Evolutionary conservation across 139 green algal genomes (phyloP).

Genomic region (Picochlorum sp.): DNA sequence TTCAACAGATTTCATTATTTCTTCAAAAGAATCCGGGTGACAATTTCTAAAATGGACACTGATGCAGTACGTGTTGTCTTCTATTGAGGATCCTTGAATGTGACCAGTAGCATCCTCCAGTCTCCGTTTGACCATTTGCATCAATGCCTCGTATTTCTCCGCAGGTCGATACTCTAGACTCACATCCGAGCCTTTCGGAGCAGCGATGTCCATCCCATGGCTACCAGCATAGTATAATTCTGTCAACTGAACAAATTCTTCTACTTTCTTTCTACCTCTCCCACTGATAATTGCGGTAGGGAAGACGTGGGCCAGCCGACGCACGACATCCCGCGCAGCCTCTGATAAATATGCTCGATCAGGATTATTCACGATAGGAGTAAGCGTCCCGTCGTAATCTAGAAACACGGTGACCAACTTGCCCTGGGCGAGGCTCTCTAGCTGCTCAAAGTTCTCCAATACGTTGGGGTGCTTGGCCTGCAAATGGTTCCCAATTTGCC

Average conservation of each 20-base stretch:
- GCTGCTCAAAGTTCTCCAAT: conserved; percentile 43
- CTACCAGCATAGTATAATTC: conserved; percentile 96
- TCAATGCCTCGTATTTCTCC: conserved; percentile 69
- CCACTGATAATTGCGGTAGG: conserved; percentile 93
- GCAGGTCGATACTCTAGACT: conserved; percentile 63
- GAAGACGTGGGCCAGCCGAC: conserved; percentile 66
- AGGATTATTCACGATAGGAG: conserved; percentile 91
- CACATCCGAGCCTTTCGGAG: conserved; percentile 30
- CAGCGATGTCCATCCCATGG: conserved; percentile 94
- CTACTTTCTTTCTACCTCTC: conserved; percentile 79
- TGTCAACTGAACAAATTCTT: conserved; percentile 83
- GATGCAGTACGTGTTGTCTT: conserved; percentile 97
- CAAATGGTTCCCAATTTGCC: neutral
- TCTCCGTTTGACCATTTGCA: conserved; percentile 58
- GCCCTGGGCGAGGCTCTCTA: conserved; percentile 35
- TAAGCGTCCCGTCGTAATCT: conserved; percentile 97
- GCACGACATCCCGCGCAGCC: conserved; percentile 71
- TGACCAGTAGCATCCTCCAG: conserved; percentile 33
- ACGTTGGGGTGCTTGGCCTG: conserved; percentile 60
- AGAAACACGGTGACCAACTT: conserved; percentile 89
- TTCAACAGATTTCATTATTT: conserved; percentile 52
- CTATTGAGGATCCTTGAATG: conserved; percentile 74
- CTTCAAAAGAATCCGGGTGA: conserved; percentile 40
- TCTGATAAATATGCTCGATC: conserved; percentile 81
- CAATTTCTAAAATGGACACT: conserved; percentile 91